A percentile compares a stretch with the other conserved stretches of the same genome.
phyloP scores from a whole-genome alignment of 2,329 filamentous ascomycete species.

The Ceratocystis papillata region DNA sequence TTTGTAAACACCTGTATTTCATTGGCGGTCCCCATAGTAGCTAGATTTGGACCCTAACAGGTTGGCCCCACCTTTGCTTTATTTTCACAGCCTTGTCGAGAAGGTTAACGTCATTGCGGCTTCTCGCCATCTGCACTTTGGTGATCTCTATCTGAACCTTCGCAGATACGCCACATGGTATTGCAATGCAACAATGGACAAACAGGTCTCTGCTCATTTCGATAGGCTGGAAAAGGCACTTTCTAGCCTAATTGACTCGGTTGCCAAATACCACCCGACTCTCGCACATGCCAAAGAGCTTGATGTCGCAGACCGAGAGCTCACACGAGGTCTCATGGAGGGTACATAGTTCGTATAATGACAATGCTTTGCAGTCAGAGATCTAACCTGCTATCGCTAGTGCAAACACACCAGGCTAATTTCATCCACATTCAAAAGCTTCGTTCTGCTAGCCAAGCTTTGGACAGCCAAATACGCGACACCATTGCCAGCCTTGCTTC shows the following conservation, averaged over 20 bases:
- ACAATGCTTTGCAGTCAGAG: neutral
- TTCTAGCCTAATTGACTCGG: slow-evolving; percentile 61
- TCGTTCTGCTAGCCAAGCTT: slow-evolving; percentile 51
- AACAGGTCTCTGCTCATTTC: slow-evolving; percentile 50
- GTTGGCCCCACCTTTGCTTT: neutral
- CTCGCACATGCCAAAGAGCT: slow-evolving; percentile 57
- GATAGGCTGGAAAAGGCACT: slow-evolving; percentile 58
- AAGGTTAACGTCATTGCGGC: neutral
- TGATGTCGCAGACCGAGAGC: slow-evolving; percentile 55
- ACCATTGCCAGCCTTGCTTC: slow-evolving; percentile 59
- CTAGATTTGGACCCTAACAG: neutral
- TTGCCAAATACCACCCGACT: slow-evolving; percentile 72
- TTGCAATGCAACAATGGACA: slow-evolving; percentile 44
- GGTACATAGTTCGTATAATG: slow-evolving; percentile 34
- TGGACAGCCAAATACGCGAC: slow-evolving; percentile 62
- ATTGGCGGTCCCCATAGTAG: neutral
- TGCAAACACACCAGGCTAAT: slow-evolving; percentile 66
- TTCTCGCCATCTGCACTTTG: neutral
- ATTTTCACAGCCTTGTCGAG: neutral
- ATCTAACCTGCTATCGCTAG: slow-evolving; percentile 32
- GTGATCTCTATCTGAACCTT: neutral
- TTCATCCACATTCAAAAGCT: slow-evolving; percentile 56
- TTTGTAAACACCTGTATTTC: neutral
- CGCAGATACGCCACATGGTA: neutral
- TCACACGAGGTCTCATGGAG: slow-evolving; percentile 55